Percentiles rank a stretch among this genome's conserved stretches.
Conservation (phyloP, 192 early-diverging fungal genomes). For the Allomyces javanicus region DNA sequence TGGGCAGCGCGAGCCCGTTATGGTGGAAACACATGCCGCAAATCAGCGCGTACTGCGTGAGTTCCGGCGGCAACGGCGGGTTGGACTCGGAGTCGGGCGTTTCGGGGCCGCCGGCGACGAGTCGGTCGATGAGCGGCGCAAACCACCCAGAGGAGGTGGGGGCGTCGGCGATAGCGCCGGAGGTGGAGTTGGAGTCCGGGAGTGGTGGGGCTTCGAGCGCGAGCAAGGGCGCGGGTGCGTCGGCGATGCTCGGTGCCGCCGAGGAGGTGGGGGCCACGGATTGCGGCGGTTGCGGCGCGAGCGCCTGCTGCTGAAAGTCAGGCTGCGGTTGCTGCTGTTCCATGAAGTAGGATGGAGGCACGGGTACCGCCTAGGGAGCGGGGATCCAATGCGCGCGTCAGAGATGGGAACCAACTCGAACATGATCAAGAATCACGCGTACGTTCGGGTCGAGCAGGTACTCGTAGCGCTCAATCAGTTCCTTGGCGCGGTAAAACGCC, state of each 20-base stretch:
- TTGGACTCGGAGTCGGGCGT: neutral
- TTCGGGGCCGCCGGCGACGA: neutral
- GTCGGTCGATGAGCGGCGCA: neutral
- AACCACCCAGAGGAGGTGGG: neutral
- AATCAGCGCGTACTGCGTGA: slow-evolving; percentile 57
- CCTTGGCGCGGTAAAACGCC: slow-evolving; percentile 74
- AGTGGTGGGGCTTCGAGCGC: no score
- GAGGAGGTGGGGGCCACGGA: no score
- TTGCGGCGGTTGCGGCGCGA: no score
- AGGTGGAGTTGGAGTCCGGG: no score
- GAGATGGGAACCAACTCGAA: neutral
- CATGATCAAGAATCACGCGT: neutral
- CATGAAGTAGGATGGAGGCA: no score
- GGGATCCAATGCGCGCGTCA: no score
- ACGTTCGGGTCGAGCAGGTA: neutral
- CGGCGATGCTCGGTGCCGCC: no score
- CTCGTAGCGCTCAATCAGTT: slow-evolving; percentile 73
- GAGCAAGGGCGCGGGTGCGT: no score
- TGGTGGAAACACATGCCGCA: slow-evolving; percentile 78
- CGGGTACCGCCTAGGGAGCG: no score
- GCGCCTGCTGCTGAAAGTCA: no score
- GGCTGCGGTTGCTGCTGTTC: no score
- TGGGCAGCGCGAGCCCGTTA: slow-evolving; percentile 73
- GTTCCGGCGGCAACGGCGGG: neutral
- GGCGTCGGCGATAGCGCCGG: no score